Evolutionary conservation across 2,329 filamentous ascomycete species (phyloP).

Genomic region (Seiridium unicorne): DNA sequence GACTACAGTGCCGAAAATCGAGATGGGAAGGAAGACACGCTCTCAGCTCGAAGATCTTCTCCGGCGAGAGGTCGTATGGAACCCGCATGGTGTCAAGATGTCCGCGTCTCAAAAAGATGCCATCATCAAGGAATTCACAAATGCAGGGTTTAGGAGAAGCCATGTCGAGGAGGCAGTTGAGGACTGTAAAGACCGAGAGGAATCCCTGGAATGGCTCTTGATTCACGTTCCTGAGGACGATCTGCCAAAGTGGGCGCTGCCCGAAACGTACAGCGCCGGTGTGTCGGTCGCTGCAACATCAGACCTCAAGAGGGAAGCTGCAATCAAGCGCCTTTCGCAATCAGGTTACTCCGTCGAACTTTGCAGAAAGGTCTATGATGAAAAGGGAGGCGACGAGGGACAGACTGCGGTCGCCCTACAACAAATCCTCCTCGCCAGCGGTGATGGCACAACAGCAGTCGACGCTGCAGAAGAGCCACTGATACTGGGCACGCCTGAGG

Average conservation of each 20-base stretch:
- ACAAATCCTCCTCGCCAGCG: constrained; percentile 57
- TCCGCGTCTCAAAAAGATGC: constrained; percentile 50
- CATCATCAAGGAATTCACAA: constrained; percentile 71
- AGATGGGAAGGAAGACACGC: constrained; percentile 83
- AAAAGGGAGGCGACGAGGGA: constrained; percentile 68
- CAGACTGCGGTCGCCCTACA: constrained; percentile 80
- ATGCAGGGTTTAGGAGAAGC: constrained; percentile 83
- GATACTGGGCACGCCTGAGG: constrained; percentile 51
- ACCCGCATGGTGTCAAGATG: constrained; percentile 72
- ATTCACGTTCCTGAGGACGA: constrained; percentile 98
- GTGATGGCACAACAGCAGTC: constrained; percentile 23
- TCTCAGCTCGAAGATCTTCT: constrained; percentile 78
- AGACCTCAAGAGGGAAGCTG: constrained; percentile 77
- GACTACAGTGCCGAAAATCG: constrained; percentile 83
- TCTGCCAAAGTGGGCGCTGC: constrained; percentile 86
- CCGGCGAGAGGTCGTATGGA: constrained; percentile 80
- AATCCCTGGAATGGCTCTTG: constrained; percentile 91
- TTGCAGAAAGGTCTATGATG: constrained; percentile 74
- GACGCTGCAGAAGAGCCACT: constrained; percentile 41
- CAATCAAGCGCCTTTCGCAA: constrained; percentile 76
- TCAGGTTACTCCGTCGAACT: constrained; percentile 85
- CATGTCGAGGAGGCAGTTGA: constrained; percentile 86
- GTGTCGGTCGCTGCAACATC: constrained; percentile 76
- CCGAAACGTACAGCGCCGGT: constrained; percentile 87
- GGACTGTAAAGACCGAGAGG: constrained; percentile 87